Base-by-base conservation (phyloP, 1,284 basidiomycete genomes). In the Sporisorium sorghi region DNA sequence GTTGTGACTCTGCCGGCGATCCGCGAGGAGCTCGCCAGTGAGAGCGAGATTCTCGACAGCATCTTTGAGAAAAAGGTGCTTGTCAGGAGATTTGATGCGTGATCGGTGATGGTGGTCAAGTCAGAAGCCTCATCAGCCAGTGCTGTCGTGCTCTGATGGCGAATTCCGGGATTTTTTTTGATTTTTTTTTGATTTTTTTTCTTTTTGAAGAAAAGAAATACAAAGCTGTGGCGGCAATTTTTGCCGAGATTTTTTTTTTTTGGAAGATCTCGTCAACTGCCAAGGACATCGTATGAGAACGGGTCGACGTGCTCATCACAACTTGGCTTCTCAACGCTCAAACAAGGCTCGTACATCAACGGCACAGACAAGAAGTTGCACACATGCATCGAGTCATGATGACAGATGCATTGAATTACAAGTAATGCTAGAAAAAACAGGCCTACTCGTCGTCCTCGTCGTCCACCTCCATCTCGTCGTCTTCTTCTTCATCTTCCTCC, bases 391-490 rank as follows among this genome's bases (percentile, higher is more conserved):
- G 17, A 37, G 8, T 14, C 23, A 48, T 15, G 44, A 35, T 33
- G 32, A 19, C 32, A 14, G 26, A 15, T 37, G 21, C 48, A 37
- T 33, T 37, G 30, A 37, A n/a, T n/a, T 37, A 37, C 33, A 37
- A 19, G 37, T 50, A 14, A 37, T 3, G 9, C n/a, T 21, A 21
- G 30, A 37, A 30, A 39, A 12, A 15, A 26, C 24, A 23, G 43
- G n/a, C 17, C n/a, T 37, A 67, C 53, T 73, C 70, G 53, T 73
- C 64, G 37, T 73, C 64, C 39, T 73, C 70, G 30, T 66, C 62
- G 12, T 72, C 63, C 19, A 60, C 57, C 47, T 74, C 72, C 54
- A 66, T 62, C 51, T 74, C 66, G 17, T 70, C 43, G 4, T 55
- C 66, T n/a, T n/a, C n/a, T n/a, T n/a, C n/a, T n/a, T n/a, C n/a